Evolutionary conservation across 306 rosid species (phyloP).

Genomic region (Cucumis melo): DNA sequence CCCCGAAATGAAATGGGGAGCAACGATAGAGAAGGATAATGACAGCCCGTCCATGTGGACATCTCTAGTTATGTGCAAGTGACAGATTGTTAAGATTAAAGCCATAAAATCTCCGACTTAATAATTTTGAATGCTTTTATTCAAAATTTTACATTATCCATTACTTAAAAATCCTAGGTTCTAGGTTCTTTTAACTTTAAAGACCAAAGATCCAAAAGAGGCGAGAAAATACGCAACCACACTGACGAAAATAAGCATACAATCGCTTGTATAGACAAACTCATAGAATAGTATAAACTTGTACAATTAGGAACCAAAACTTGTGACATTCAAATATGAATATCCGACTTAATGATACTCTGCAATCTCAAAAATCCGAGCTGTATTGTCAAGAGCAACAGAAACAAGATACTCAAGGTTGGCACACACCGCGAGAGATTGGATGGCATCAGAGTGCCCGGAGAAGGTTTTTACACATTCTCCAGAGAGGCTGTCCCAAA

Average conservation of each 20-base stretch:
- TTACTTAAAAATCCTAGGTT: neutral
- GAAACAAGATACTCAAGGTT: slow-evolving; percentile 54
- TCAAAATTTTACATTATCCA: neutral
- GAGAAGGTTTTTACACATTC: slow-evolving; percentile 53
- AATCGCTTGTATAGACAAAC: neutral
- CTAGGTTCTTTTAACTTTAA: neutral
- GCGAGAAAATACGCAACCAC: neutral
- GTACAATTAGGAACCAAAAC: neutral
- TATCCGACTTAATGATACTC: slow-evolving; percentile 22
- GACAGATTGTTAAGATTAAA: too few species aligned
- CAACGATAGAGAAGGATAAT: too few species aligned
- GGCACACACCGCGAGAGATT: slow-evolving; percentile 52
- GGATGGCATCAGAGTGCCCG: slow-evolving; percentile 55
- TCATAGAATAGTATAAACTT: neutral
- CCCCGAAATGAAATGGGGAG: too few species aligned
- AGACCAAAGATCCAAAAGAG: neutral
- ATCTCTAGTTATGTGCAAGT: neutral
- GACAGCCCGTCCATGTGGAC: too few species aligned
- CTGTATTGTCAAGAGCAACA: slow-evolving; percentile 57
- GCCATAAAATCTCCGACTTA: too few species aligned
- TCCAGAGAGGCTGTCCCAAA: slow-evolving; percentile 79
- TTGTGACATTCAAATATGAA: neutral
- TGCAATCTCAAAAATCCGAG: slow-evolving; percentile 65
- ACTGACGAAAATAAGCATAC: neutral
- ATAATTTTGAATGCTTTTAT: neutral